These are phyloP conservation scores for Neurospora sp. DNA, from an alignment of 495 filamentous ascomycete species.

Conservation along the genomic window DNA sequence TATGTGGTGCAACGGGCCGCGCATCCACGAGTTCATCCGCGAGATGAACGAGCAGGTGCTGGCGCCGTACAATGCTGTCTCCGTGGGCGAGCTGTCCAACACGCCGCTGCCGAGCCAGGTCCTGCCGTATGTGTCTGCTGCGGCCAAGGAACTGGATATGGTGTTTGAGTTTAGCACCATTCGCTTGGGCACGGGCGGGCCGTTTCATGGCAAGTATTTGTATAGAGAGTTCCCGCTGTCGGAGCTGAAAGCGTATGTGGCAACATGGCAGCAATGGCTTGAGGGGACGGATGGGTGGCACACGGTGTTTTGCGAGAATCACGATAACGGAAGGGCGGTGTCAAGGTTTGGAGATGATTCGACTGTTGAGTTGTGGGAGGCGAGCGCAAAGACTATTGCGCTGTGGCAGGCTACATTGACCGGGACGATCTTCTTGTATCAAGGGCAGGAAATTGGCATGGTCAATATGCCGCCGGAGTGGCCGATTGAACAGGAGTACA, in stretches of 20 bases:
- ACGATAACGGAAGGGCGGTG: slow-evolving; percentile 53
- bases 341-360: slow-evolving; percentile 44
- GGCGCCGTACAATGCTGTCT: slow-evolving; percentile 49
- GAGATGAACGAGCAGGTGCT: slow-evolving; percentile 46
- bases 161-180: slow-evolving; percentile 56
- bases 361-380: slow-evolving; percentile 33
- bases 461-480: slow-evolving; percentile 52
- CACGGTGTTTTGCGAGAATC: slow-evolving; percentile 57
- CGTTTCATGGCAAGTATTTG: slow-evolving; percentile 10
- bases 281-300: slow-evolving; percentile 55
- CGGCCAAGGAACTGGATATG: slow-evolving; percentile 54
- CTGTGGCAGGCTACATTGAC: slow-evolving; percentile 37
- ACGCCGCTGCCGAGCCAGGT: slow-evolving; percentile 44
- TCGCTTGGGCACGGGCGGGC: slow-evolving; percentile 43
- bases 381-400: slow-evolving; percentile 54
- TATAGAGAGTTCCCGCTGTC: slow-evolving; percentile 30
- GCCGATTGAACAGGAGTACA: slow-evolving; percentile 50
- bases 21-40: slow-evolving; percentile 51
- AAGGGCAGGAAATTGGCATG: slow-evolving; percentile 66
- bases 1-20: slow-evolving; percentile 51
- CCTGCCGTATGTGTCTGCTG: slow-evolving; percentile 42
- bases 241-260: slow-evolving; percentile 43
- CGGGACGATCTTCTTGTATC: slow-evolving; percentile 48
- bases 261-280: slow-evolving; percentile 51
- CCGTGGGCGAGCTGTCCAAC: slow-evolving; percentile 57